phyloP scores from a whole-genome alignment of 768 basidiomycete species.

The Suillus paluster region DNA sequence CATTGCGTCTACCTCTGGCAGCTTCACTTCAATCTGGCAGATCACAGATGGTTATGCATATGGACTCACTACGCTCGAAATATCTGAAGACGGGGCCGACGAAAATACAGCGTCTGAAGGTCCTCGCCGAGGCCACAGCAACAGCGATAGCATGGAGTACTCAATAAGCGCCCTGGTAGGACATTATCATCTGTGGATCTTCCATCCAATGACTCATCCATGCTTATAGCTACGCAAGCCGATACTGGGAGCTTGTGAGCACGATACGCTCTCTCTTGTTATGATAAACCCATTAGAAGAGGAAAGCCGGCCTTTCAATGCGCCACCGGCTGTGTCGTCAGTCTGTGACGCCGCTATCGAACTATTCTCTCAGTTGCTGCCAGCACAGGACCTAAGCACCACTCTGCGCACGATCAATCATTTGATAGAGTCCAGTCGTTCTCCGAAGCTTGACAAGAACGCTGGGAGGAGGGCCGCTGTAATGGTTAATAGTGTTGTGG shows the following conservation, averaged over 20 bases:
- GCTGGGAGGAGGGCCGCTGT: conserved; percentile 86
- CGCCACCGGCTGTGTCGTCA: conserved; percentile 77
- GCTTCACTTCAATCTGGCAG: conserved; percentile 87
- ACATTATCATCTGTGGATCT: neutral
- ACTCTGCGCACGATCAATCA: conserved; percentile 58
- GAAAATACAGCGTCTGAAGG: conserved; percentile 9
- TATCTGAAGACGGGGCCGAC: conserved; percentile 49
- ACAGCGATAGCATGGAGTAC: conserved; percentile 81
- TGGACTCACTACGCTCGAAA: conserved; percentile 77
- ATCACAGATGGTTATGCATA: conserved; percentile 89
- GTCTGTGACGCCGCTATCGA: conserved; percentile 91
- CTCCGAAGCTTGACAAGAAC: conserved; percentile 85
- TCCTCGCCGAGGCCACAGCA: conserved; percentile 46
- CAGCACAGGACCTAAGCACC: conserved; percentile 70
- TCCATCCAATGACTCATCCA: neutral
- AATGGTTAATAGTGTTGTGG: conserved; percentile 76
- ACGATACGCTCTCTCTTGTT: conserved; percentile 80
- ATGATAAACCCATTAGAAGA: conserved; percentile 48
- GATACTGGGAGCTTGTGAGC: conserved; percentile 82
- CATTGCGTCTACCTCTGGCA: conserved; percentile 83
- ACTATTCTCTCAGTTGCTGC: conserved; percentile 79
- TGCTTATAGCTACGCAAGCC: conserved; percentile 56
- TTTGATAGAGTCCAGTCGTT: conserved; percentile 67
- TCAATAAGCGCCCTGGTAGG: conserved; percentile 79
- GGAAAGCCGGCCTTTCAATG: conserved; percentile 55